Evolutionary conservation across 345 rosid species (phyloP).

Genomic region (Salix brachista): DNA sequence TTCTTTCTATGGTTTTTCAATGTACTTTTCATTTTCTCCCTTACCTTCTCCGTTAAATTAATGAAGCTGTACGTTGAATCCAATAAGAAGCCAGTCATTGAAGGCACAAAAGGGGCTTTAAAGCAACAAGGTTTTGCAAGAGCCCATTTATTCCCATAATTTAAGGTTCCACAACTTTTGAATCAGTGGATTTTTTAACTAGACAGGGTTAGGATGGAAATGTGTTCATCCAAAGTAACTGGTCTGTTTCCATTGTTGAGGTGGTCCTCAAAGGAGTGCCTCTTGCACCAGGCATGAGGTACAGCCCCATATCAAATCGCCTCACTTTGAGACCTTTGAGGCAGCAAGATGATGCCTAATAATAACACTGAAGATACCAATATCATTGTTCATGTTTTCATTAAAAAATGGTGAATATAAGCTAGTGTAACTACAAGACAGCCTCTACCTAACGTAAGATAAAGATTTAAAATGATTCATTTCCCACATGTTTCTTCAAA

Average conservation of each 20-base stretch:
- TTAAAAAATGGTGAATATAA: background rate
- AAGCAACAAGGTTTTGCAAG: background rate
- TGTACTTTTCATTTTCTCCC: background rate
- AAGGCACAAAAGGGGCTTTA: background rate
- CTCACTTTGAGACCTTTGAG: background rate
- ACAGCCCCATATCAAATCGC: background rate
- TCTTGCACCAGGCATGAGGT: background rate
- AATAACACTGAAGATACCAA: background rate
- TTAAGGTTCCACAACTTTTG: background rate
- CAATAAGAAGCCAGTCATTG: background rate
- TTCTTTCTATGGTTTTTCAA: background rate
- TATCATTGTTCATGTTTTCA: background rate
- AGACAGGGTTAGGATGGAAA: background rate
- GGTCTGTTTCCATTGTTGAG: background rate
- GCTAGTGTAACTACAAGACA: background rate
- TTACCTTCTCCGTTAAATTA: background rate
- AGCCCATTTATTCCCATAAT: background rate
- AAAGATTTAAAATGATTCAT: too few relatives aligned
- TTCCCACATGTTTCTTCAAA: too few relatives aligned
- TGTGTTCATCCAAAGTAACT: background rate
- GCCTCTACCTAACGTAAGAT: background rate
- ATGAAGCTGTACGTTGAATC: background rate
- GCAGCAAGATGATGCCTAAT: background rate
- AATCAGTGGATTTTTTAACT: background rate
- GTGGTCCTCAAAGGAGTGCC: background rate